Evolutionary conservation across 2,329 filamentous ascomycete genomes (phyloP), one percentile per base, ranked within the genome.

Genomic region (Dactylellina drechsleri): DNA sequence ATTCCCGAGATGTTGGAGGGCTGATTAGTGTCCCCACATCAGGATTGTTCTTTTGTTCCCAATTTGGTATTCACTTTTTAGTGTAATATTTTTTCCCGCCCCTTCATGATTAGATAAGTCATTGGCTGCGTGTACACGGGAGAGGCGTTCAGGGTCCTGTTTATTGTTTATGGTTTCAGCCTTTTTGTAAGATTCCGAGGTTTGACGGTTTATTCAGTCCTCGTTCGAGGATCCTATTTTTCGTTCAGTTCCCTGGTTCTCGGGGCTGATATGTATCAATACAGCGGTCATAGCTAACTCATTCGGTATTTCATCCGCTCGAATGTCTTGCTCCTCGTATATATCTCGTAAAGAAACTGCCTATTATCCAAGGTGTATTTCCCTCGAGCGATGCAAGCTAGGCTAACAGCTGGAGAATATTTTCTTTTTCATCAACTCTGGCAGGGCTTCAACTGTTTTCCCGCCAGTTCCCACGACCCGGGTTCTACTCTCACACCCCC

Each of bases 1-100:
- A 87, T 97, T 80, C 95, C 95, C 3, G 95, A 99, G 83, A 81
- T 98, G 79, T 86, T 86, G 64, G 90, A 92, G 43, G 57, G 56
- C 13, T 57, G 23, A 41, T 12, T n/a, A 18, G 47, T 2, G 2
- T 52, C 2, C 18, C 43, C 5, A n/a, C 5, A 6, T n/a, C 43
- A n/a, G 31, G 5, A 36, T 65, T 56, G 41, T 65, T 36, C 8
- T 45, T 65, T 26, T 13, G 31, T 52, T 20, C 18, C 23, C 31
- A 36, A 36, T 36, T 36, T 36, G 31, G 31, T 8, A 36, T 36
- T 36, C 10, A 36, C 6, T 2, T 36, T 36, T 36, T 36, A 36
- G 20, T 28, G n/a, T 50, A 36, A 7, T 23, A 7, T 54, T 54
- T 36, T 57, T 36, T 28, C 18, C 6, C 16, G 18, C 18, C 28